Evolutionary conservation across 2,329 filamentous ascomycete genomes (phyloP), one percentile per base, ranked within the genome.

Genomic region (Pseudogymnoascus sp.): DNA sequence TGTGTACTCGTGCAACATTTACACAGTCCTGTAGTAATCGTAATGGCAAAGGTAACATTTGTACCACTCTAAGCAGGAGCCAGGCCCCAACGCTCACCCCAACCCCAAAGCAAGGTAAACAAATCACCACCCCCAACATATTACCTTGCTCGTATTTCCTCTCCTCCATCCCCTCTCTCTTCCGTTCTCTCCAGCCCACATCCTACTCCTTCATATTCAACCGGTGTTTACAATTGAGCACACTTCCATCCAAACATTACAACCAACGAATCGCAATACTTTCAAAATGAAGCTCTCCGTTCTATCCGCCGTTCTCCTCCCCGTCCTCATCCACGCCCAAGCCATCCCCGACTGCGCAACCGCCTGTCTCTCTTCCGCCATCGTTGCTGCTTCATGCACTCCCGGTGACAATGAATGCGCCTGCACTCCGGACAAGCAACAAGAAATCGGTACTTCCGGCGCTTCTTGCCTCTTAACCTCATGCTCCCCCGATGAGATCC

Each of bases 241-340:
- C 37, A 25, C 16, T 54, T 54, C 47, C 43, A 30, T 18, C 47
- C 20, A 16, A 20, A 14, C 22, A 54, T 11, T 54, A 32, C 47
- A 32, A 32, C 16, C 28, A 54, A 32, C 28, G 9, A 18, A 54
- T 34, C 28, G 5, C 16, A 20, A 4, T 54, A 16, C n/a, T 11
- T 9, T 54, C 47, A 54, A 20, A 20, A 54, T 54, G 47, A 54
- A 54, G 47, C 47, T 54, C 32, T 54, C 47, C 28, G n/a, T 54
- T n/a, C n/a, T 54, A 54, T 54, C 47, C 28, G 47, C 16, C n/a
- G 16, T 11, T 32, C 47, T 54, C 47, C 25, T 54, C 4, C 47
- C 47, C 47, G 28, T 54, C 11, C 28, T 54, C 28, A 54, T 54
- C 47, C 47, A 54, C n/a, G 47, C 47, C 28, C 47, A 54, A 32